Evolutionary conservation across 1,139 yeast species (phyloP).

Genomic region (Nakaseomyces delphensis): DNA sequence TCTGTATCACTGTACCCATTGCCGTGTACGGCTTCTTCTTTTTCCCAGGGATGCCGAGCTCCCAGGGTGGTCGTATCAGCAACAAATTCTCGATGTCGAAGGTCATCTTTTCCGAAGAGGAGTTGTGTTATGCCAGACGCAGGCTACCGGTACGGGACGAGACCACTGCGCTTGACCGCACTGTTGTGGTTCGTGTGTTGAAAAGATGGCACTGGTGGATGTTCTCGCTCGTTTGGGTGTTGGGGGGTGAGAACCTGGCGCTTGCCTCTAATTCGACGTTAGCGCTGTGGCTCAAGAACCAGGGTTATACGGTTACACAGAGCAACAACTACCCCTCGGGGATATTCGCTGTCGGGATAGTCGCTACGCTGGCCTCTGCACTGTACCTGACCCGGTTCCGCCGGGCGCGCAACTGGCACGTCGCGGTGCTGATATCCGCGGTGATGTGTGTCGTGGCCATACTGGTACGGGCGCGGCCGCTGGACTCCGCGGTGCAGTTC

Average conservation of each 20-base stretch:
- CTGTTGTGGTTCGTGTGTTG: slow-evolving; percentile 40
- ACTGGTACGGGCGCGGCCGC: slow-evolving; percentile 36
- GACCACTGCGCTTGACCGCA: slow-evolving; percentile 37
- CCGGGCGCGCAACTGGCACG: slow-evolving; percentile 43
- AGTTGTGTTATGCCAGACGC: slow-evolving; percentile 34
- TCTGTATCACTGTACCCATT: slow-evolving; percentile 46
- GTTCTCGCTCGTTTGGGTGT: slow-evolving; percentile 46
- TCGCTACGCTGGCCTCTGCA: slow-evolving; percentile 41
- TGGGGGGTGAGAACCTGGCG: slow-evolving; percentile 55
- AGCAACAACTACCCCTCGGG: slow-evolving; percentile 54
- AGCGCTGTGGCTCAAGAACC: slow-evolving; percentile 43
- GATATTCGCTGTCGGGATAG: slow-evolving; percentile 45
- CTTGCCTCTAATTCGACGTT: slow-evolving; percentile 45
- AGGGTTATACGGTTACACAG: slow-evolving; percentile 38
- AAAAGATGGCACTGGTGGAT: slow-evolving; percentile 55
- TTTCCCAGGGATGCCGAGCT: slow-evolving; percentile 41
- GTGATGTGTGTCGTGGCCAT: slow-evolving; percentile 39
- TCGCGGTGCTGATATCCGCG: slow-evolving; percentile 38
- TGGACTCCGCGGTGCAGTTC: slow-evolving; percentile 36
- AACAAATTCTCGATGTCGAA: slow-evolving; percentile 19
- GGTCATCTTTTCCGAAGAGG: slow-evolving; percentile 34
- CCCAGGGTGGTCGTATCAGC: slow-evolving; percentile 7
- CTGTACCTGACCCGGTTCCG: slow-evolving; percentile 39
- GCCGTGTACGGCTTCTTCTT: slow-evolving; percentile 45
- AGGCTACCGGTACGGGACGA: slow-evolving; percentile 36